phyloP scores from a whole-genome alignment of 2,329 filamentous ascomycete species.

The Penicillium sp. region DNA sequence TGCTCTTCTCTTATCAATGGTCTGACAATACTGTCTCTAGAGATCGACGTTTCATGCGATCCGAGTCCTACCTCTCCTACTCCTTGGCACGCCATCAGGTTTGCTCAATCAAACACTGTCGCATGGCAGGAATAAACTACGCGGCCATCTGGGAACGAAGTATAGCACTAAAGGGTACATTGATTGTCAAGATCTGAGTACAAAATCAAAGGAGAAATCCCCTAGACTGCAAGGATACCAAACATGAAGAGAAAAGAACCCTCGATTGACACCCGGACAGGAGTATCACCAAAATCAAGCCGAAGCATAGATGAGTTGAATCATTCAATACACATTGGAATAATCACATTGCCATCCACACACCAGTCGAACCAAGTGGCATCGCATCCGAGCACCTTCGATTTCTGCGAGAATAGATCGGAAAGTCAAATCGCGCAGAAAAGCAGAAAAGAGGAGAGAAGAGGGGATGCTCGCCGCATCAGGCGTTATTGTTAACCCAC shows the following conservation, averaged over 20 bases:
- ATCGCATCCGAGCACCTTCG: constrained; percentile 9
- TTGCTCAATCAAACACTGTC: no score
- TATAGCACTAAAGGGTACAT: constrained; percentile 27
- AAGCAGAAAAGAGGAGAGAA: constrained; percentile 18
- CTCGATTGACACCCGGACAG: constrained; percentile 7
- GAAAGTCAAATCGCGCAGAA: constrained; percentile 18
- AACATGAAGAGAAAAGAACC: constrained; percentile 19
- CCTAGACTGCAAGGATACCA: constrained; percentile 22
- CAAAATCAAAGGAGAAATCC: constrained; percentile 17
- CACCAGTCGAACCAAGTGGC: not conserved
- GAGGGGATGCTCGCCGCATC: constrained; percentile 6
- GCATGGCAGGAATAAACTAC: no score
- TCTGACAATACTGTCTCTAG: no score
- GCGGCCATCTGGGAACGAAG: not conserved
- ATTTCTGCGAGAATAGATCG: constrained; percentile 13
- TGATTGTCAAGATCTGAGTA: constrained; percentile 25
- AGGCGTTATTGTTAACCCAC: not conserved
- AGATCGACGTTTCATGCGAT: no score
- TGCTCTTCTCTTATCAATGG: no score
- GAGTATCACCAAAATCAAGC: constrained; percentile 8
- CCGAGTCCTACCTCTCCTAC: no score
- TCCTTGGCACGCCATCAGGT: no score
- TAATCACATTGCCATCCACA: constrained; percentile 5
- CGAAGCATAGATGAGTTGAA: not conserved
- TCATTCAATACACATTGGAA: not conserved